Evolutionary conservation across 345 rosid species (phyloP).

Genomic region (Murraya paniculata): DNA sequence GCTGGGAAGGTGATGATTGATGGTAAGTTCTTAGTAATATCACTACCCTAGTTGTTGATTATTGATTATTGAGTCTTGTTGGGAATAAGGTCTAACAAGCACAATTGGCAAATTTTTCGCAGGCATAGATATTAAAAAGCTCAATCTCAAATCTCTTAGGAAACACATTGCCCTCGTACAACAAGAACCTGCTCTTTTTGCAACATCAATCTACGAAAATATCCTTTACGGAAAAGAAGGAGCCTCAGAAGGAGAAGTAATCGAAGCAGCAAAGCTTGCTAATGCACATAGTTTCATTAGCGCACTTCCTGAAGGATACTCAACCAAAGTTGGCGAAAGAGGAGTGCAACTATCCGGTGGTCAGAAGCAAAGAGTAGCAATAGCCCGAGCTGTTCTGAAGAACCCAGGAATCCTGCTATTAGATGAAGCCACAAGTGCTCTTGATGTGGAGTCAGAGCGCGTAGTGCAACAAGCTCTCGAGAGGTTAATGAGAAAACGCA

Average conservation of each 20-base stretch:
- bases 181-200: conserved; percentile 95
- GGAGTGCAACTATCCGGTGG: conserved; percentile 94
- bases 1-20: conserved; percentile 83
- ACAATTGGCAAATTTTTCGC: conserved; percentile 11
- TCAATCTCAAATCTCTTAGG: conserved; percentile 66
- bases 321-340: conserved; percentile 84
- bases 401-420: conserved; percentile 83
- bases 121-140: conserved; percentile 73
- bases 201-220: conserved; percentile 78
- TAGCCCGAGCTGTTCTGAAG: conserved; percentile 86
- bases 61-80: background rate
- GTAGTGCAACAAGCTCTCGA: conserved; percentile 95
- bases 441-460: conserved; percentile 79
- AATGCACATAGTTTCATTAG: conserved; percentile 87
- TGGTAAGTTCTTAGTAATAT: conserved; percentile 40
- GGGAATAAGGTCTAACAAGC: background rate
- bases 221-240: conserved; percentile 84
- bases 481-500: conserved; percentile 68
- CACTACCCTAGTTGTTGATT: background rate
- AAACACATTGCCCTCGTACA: conserved; percentile 85
- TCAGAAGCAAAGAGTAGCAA: conserved; percentile 87
- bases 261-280: conserved; percentile 76
- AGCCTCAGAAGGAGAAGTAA: conserved; percentile 73
- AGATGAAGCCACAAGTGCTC: conserved; percentile 94
- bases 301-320: conserved; percentile 83